Conservation (phyloP, 2,329 filamentous ascomycete genomes). For the Clonostachys chloroleuca region DNA sequence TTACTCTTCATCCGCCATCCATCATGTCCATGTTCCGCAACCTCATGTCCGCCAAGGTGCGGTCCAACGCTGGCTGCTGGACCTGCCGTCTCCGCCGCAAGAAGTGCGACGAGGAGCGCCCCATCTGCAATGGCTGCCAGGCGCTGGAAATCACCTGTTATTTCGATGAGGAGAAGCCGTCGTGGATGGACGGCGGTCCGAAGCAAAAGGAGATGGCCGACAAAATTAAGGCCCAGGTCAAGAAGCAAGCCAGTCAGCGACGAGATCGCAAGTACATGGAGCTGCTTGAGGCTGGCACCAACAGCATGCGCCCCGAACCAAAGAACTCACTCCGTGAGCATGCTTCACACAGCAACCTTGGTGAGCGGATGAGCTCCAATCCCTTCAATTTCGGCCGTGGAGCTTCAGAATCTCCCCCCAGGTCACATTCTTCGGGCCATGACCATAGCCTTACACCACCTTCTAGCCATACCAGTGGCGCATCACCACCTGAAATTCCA, state of each 20-base stretch:
- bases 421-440: constrained; percentile 8
- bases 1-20: background rate
- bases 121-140: constrained; percentile 45
- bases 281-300: constrained; percentile 27
- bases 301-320: background rate
- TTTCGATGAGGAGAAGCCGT: constrained; percentile 45
- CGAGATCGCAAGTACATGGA: constrained; percentile 44
- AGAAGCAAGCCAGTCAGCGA: constrained; percentile 44
- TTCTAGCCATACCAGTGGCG: constrained; percentile 19
- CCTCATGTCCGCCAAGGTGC: constrained; percentile 19
- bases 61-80: constrained; percentile 50
- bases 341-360: background rate
- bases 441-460: constrained; percentile 16
- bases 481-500: constrained; percentile 21
- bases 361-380: background rate
- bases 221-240: constrained; percentile 52
- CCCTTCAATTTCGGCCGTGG: constrained; percentile 1
- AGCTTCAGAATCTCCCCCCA: constrained; percentile 13
- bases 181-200: constrained; percentile 51
- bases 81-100: constrained; percentile 58
- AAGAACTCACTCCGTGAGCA: background rate
- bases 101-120: constrained; percentile 52
- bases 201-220: constrained; percentile 46
- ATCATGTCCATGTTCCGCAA: constrained; percentile 12
- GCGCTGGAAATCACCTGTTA: constrained; percentile 53